phyloP scores from a whole-genome alignment of 2,329 filamentous ascomycete species.

The Monilinia vaccinii-corymbosi region DNA sequence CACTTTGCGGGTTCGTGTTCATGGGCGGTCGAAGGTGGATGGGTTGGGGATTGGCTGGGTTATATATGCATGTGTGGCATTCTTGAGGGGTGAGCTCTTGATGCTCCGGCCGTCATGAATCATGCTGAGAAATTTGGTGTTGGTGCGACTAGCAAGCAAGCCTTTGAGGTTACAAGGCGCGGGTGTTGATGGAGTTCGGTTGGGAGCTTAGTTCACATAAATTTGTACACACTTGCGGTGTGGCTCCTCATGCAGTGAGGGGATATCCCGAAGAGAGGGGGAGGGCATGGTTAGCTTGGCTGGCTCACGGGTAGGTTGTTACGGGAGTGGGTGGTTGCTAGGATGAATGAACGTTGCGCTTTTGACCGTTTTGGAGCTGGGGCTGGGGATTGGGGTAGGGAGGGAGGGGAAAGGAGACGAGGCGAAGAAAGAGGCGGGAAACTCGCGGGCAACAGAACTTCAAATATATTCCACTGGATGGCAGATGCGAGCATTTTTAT shows the following conservation, averaged over 20 bases:
- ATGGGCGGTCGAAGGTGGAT: constrained; percentile 29
- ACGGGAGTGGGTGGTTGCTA: constrained; percentile 53
- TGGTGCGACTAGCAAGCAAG: too few relatives aligned
- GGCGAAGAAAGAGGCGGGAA: neutral
- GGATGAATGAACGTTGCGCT: constrained; percentile 71
- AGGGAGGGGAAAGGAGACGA: too few relatives aligned
- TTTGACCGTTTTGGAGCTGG: constrained; percentile 50
- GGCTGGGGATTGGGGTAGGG: constrained; percentile 6
- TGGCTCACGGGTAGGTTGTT: constrained; percentile 58
- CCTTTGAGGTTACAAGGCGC: too few relatives aligned
- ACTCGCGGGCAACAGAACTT: neutral
- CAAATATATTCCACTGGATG: neutral
- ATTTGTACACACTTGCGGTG: too few relatives aligned
- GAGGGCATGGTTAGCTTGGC: constrained; percentile 42
- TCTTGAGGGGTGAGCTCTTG: constrained; percentile 19
- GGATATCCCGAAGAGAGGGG: constrained; percentile 24
- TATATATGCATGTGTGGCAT: constrained; percentile 29
- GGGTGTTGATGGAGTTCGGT: too few relatives aligned
- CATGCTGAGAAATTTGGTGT: too few relatives aligned
- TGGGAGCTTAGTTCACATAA: too few relatives aligned
- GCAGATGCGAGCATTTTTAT: too few relatives aligned
- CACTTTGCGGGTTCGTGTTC: constrained; percentile 29
- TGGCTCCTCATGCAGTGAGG: too few relatives aligned
- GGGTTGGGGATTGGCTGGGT: constrained; percentile 26
- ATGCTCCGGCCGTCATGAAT: neutral